These are phyloP conservation scores for Coelastrella sp. DNA, from an alignment of 139 green algal genomes.

Conservation along the genomic window DNA sequence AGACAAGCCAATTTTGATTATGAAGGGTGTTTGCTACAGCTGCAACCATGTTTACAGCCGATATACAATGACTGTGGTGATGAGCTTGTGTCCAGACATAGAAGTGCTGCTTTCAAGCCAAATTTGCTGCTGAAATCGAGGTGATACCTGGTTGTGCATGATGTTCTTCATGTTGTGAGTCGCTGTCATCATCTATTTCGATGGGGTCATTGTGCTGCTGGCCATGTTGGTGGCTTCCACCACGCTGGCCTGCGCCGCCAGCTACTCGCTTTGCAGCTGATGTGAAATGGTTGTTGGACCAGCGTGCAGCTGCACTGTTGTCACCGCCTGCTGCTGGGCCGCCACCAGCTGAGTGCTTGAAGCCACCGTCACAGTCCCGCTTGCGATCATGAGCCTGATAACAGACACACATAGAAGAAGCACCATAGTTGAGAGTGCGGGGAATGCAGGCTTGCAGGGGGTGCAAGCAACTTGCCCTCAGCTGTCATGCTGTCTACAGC, in stretches of 20 bases:
- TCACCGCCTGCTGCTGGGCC: neutral
- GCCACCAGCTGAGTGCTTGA: neutral
- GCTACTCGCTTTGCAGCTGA: neutral
- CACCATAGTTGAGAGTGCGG: too few relatives aligned
- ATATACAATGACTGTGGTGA: too few relatives aligned
- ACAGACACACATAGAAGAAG: too few relatives aligned
- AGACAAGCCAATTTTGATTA: too few relatives aligned
- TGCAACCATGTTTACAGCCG: too few relatives aligned
- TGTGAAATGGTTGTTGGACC: neutral
- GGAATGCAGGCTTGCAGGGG: too few relatives aligned
- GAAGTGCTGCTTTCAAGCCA: too few relatives aligned
- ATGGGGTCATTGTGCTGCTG: conserved; percentile 14
- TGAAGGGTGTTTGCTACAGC: too few relatives aligned
- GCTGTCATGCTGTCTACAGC: too few relatives aligned
- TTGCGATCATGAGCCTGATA: conserved; percentile 33
- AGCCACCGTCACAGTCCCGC: conserved; percentile 10
- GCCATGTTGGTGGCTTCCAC: neutral
- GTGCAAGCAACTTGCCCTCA: too few relatives aligned
- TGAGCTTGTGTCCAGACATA: too few relatives aligned
- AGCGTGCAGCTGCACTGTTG: neutral
- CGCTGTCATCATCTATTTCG: conserved; percentile 29
- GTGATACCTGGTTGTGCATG: neutral
- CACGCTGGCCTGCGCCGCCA: neutral
- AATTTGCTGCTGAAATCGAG: neutral
- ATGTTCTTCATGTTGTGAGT: neutral